Percentiles rank a stretch among this genome's conserved stretches.
These are phyloP conservation scores for Tylopilus intermedius DNA, from an alignment of 768 basidiomycete genomes.

Conservation along the genomic window DNA sequence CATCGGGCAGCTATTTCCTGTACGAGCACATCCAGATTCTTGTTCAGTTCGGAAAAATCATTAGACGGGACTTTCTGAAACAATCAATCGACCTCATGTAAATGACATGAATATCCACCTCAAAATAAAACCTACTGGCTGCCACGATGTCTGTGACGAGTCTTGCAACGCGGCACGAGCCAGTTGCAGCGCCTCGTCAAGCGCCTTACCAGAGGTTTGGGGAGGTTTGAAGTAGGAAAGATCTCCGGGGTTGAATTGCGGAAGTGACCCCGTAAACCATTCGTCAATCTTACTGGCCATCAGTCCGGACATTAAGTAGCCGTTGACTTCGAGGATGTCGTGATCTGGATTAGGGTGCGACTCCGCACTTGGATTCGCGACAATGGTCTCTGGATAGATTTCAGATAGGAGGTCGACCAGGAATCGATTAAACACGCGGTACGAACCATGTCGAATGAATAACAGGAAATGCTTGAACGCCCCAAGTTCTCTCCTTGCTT, in stretches of 20 bases:
- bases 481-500: conserved; percentile 60
- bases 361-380: conserved; percentile 51
- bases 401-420: conserved; percentile 13
- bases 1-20: conserved; percentile 59
- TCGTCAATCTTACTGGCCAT: conserved; percentile 64
- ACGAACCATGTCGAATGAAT: conserved; percentile 72
- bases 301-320: conserved; percentile 71
- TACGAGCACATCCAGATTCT: conserved; percentile 62
- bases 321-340: conserved; percentile 76
- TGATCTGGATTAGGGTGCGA: conserved; percentile 45
- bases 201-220: conserved; percentile 18
- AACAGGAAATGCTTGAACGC: conserved; percentile 76
- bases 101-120: conserved; percentile 21
- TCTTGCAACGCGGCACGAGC: conserved; percentile 47
- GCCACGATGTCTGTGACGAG: conserved; percentile 44
- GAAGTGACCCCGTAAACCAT: conserved; percentile 66
- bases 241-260: conserved; percentile 32
- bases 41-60: conserved; percentile 55
- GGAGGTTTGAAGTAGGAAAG: conserved; percentile 23
- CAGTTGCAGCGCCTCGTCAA: conserved; percentile 40
- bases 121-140: conserved; percentile 42
- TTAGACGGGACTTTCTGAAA: conserved; percentile 43
- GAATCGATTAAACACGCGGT: conserved; percentile 6
- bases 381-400: conserved; percentile 39
- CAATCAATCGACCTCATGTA: conserved; percentile 30